Conservation (phyloP, 1,284 basidiomycete species). For the Malassezia equina region DNA sequence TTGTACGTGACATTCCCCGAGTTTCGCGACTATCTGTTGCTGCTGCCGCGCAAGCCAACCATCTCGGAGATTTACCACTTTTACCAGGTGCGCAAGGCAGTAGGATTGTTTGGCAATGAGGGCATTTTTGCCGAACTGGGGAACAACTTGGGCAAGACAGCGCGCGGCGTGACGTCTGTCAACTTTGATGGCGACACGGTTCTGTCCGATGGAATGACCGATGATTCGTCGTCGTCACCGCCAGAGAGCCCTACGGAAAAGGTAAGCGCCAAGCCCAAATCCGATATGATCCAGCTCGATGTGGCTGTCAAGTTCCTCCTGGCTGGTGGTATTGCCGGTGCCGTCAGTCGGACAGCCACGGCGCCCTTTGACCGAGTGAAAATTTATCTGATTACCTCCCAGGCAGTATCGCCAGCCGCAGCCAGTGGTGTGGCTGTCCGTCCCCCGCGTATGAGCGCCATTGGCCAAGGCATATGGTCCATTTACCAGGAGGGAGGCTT, state of each 20-base stretch:
- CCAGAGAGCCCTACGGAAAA: background rate
- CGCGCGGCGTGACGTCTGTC: constrained; percentile 39
- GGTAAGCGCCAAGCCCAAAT: constrained; percentile 53
- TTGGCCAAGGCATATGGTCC: constrained; percentile 62
- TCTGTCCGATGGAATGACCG: constrained; percentile 31
- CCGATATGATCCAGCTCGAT: constrained; percentile 58
- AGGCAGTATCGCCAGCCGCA: constrained; percentile 20
- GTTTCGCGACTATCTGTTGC: constrained; percentile 44
- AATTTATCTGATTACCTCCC: constrained; percentile 83
- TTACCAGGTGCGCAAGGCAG: constrained; percentile 45
- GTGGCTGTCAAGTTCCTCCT: constrained; percentile 78
- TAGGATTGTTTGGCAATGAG: constrained; percentile 42
- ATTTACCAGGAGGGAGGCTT: constrained; percentile 70
- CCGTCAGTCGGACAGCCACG: constrained; percentile 90
- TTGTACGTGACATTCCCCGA: constrained; percentile 42
- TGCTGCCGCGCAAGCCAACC: constrained; percentile 40
- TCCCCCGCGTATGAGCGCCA: constrained; percentile 51
- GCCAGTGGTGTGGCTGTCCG: background rate
- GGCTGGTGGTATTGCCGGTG: constrained; percentile 87
- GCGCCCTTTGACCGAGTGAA: constrained; percentile 96
- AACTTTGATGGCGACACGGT: constrained; percentile 44
- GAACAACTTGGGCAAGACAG: constrained; percentile 36
- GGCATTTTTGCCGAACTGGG: constrained; percentile 46
- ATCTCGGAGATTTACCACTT: constrained; percentile 45
- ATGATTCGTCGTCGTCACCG: background rate